A percentile compares a stretch with the other conserved stretches of the same genome.
phyloP scores from a whole-genome alignment of 2,329 filamentous ascomycete species.

The Xylariaceae sp. region DNA sequence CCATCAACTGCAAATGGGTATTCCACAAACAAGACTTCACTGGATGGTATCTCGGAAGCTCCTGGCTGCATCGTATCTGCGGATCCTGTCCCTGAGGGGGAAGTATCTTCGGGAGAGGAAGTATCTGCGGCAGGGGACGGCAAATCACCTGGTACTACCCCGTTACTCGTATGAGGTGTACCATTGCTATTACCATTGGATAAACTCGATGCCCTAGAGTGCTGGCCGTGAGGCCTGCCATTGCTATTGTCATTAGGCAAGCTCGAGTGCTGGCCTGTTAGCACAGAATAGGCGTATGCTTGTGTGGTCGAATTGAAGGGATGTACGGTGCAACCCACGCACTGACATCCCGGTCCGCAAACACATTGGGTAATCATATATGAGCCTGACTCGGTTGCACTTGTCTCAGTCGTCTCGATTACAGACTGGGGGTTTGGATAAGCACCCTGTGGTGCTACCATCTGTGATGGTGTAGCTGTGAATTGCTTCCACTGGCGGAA shows the following conservation, averaged over 20 bases:
- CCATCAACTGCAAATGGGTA: too few relatives aligned
- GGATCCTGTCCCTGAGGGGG: slow-evolving; percentile 60
- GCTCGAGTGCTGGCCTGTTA: slow-evolving; percentile 34
- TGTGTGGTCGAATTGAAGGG: slow-evolving; percentile 71
- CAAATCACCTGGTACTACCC: slow-evolving; percentile 14
- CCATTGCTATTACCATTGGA: slow-evolving; percentile 19
- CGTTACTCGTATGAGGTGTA: slow-evolving; percentile 3
- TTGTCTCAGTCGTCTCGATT: slow-evolving; percentile 14
- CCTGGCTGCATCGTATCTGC: slow-evolving; percentile 37
- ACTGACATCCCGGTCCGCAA: slow-evolving; percentile 71
- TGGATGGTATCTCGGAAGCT: slow-evolving; percentile 15
- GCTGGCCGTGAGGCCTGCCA: slow-evolving; percentile 4
- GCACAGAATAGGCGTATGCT: slow-evolving; percentile 44
- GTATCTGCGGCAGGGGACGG: slow-evolving; percentile 57
- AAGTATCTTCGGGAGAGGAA: slow-evolving; percentile 41
- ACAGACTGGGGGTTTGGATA: slow-evolving; percentile 14
- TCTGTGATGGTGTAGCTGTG: slow-evolving; percentile 25
- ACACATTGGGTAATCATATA: slow-evolving; percentile 55
- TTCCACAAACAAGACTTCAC: slow-evolving; percentile 66
- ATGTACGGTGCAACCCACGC: slow-evolving; percentile 71
- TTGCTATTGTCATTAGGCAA: too few relatives aligned
- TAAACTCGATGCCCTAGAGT: slow-evolving; percentile 20
- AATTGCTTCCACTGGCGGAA: slow-evolving; percentile 37
- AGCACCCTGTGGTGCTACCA: slow-evolving; percentile 12
- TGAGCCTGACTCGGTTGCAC: neutral